Percentiles rank a stretch among this genome's conserved stretches.
Evolutionary conservation across 768 basidiomycete species (phyloP).

Genomic region (Chlorophyllum brunneum): DNA sequence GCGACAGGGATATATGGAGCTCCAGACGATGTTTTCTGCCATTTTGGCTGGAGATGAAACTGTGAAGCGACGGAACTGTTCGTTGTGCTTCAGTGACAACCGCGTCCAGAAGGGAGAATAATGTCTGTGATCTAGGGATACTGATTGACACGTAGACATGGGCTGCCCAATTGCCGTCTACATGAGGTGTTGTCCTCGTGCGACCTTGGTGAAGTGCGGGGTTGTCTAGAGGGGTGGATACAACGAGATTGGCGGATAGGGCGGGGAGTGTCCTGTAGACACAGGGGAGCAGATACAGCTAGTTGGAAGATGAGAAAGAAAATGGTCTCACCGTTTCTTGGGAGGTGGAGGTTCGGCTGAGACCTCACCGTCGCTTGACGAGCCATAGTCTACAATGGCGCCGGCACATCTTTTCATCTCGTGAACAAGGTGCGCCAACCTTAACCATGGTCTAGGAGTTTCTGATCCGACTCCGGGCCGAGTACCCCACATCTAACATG

Average conservation of each 20-base stretch:
- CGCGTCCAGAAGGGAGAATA: slow-evolving; percentile 44
- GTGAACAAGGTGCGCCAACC: slow-evolving; percentile 15
- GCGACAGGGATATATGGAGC: slow-evolving; percentile 83
- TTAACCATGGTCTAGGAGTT: slow-evolving; percentile 22
- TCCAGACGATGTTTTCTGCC: slow-evolving; percentile 34
- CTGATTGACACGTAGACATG: slow-evolving; percentile 72
- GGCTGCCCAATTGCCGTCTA: slow-evolving; percentile 82
- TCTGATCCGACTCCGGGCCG: neutral
- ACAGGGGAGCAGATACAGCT: neutral
- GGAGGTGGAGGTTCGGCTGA: slow-evolving; percentile 14
- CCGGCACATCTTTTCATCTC: slow-evolving; percentile 34
- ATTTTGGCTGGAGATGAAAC: slow-evolving; percentile 21
- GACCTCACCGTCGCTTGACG: slow-evolving; percentile 42
- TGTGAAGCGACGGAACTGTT: slow-evolving; percentile 39
- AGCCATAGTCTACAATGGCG: slow-evolving; percentile 44
- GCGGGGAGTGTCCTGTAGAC: slow-evolving; percentile 56
- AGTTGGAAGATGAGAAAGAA: neutral
- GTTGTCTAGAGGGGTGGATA: slow-evolving; percentile 57
- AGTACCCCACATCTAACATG: neutral
- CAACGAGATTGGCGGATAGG: slow-evolving; percentile 45
- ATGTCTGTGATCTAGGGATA: slow-evolving; percentile 36
- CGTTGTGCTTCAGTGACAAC: slow-evolving; percentile 41
- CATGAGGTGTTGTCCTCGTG: slow-evolving; percentile 66
- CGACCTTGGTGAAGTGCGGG: slow-evolving; percentile 86
- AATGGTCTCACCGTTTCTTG: slow-evolving; percentile 39